A percentile compares a stretch with the other conserved stretches of the same genome.
phyloP scores from a whole-genome alignment of 345 rosid genomes.

The Bruguiera sexangula region DNA sequence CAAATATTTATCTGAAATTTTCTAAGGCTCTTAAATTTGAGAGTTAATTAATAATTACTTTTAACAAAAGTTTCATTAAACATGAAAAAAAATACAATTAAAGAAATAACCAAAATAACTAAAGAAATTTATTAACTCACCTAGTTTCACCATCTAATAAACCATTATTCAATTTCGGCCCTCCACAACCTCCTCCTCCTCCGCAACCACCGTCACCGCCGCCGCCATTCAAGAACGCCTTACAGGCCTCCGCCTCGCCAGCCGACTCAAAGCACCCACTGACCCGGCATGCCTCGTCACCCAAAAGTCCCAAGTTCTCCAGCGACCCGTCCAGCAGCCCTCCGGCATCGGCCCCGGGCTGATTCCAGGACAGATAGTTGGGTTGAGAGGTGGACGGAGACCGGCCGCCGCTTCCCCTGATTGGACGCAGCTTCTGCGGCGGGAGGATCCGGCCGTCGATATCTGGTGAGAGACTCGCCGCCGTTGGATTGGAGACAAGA shows the following conservation, averaged over 20 bases:
- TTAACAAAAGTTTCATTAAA: not conserved
- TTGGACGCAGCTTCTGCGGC: slow-evolving; percentile 65
- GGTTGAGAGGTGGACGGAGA: slow-evolving; percentile 21
- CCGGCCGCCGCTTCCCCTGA: slow-evolving; percentile 41
- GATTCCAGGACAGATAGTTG: slow-evolving; percentile 11
- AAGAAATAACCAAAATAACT: not conserved
- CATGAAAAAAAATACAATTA: not conserved
- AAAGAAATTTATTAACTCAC: slow-evolving; percentile 4
- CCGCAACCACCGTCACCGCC: not conserved
- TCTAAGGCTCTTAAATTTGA: no score
- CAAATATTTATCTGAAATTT: no score
- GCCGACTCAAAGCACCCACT: slow-evolving; percentile 32
- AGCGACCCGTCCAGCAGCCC: slow-evolving; percentile 27
- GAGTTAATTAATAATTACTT: no score
- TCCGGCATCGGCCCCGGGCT: slow-evolving; percentile 6
- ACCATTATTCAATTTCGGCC: slow-evolving; percentile 1
- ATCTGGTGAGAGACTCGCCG: slow-evolving; percentile 1
- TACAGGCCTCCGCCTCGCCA: slow-evolving; percentile 22
- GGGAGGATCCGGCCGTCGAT: slow-evolving; percentile 27
- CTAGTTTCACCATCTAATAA: slow-evolving; percentile 13
- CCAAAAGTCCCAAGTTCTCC: slow-evolving; percentile 30
- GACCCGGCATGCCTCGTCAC: slow-evolving; percentile 24
- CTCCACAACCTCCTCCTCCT: not conserved
- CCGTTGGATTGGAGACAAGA: slow-evolving; percentile 14
- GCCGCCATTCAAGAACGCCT: slow-evolving; percentile 13